phyloP scores from a whole-genome alignment of 768 basidiomycete species.

The Cystofilobasidium macerans region DNA sequence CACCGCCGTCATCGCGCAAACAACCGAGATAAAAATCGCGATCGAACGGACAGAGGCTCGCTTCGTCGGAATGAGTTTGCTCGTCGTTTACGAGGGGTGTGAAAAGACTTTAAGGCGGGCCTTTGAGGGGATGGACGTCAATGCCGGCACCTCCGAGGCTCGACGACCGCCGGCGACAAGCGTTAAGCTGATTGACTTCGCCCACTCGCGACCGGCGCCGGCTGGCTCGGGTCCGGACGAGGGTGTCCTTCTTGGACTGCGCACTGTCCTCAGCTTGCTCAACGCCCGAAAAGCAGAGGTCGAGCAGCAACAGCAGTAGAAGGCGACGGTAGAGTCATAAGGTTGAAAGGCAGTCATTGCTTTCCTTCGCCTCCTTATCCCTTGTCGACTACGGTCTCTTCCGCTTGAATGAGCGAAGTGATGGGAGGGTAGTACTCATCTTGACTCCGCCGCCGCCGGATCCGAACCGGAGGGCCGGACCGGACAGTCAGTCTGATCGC shows the following conservation, averaged over 20 bases:
- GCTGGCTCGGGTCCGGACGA: constrained; percentile 66
- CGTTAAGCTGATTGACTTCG: constrained; percentile 86
- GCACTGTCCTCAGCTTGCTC: constrained; percentile 54
- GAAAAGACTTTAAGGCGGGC: constrained; percentile 38
- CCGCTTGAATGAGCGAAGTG: too few relatives aligned
- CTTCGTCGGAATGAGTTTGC: constrained; percentile 69
- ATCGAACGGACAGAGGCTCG: constrained; percentile 54
- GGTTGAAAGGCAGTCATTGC: too few relatives aligned
- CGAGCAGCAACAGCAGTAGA: too few relatives aligned
- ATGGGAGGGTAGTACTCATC: too few relatives aligned
- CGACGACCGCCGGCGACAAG: constrained; percentile 36
- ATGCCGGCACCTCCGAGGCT: constrained; percentile 24
- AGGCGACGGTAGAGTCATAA: too few relatives aligned
- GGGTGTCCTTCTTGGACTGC: constrained; percentile 63
- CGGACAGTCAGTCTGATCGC: too few relatives aligned
- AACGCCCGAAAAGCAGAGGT: constrained; percentile 49
- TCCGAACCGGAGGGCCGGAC: too few relatives aligned
- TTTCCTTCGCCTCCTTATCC: too few relatives aligned
- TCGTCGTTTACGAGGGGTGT: constrained; percentile 70
- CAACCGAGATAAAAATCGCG: constrained; percentile 44
- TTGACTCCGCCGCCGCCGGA: too few relatives aligned
- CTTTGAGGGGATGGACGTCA: constrained; percentile 30
- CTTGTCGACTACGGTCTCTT: too few relatives aligned
- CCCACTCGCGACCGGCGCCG: constrained; percentile 58
- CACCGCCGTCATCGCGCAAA: constrained; percentile 44